Evolutionary conservation across 805 yeast species (phyloP).

Genomic region (Nakazawaea wickerhamii): DNA sequence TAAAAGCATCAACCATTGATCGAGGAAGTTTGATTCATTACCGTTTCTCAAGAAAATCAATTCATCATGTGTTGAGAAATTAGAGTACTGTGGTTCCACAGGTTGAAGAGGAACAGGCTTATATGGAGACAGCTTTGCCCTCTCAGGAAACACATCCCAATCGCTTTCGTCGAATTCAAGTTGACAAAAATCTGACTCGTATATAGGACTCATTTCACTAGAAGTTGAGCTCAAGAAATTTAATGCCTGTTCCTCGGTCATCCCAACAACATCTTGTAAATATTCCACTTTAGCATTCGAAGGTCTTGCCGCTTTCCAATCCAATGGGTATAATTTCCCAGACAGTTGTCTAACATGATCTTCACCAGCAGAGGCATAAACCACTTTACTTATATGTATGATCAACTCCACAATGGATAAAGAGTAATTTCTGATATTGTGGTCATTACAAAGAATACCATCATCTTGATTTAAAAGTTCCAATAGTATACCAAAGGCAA

Average conservation of each 20-base stretch:
- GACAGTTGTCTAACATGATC: conserved; percentile 27
- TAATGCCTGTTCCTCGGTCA: conserved; percentile 28
- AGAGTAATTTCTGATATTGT: conserved; percentile 26
- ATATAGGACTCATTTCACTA: conserved; percentile 19
- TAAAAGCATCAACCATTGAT: conserved; percentile 36
- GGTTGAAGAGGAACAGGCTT: conserved; percentile 22
- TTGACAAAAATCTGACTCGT: conserved; percentile 17
- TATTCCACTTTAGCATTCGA: conserved; percentile 30
- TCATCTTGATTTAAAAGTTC: conserved; percentile 27
- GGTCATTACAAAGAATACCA: conserved; percentile 16
- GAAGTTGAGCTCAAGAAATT: conserved; percentile 20
- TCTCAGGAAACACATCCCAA: conserved; percentile 22
- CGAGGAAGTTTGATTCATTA: conserved; percentile 32
- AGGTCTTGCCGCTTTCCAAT: conserved; percentile 35
- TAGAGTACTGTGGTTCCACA: conserved; percentile 32
- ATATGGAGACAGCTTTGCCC: conserved; percentile 20
- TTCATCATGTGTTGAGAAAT: conserved; percentile 34
- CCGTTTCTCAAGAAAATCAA: conserved; percentile 33
- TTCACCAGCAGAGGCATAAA: conserved; percentile 33
- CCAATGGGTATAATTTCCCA: conserved; percentile 33
- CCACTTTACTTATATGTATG: conserved; percentile 36
- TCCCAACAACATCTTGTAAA: conserved; percentile 23
- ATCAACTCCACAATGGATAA: conserved; percentile 38
- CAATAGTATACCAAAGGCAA: conserved; percentile 34
- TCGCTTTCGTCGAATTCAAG: conserved; percentile 22